These are phyloP conservation scores for Chalaropsis thielavioides DNA, from an alignment of 2,329 filamentous ascomycete genomes.

Conservation along the genomic window DNA sequence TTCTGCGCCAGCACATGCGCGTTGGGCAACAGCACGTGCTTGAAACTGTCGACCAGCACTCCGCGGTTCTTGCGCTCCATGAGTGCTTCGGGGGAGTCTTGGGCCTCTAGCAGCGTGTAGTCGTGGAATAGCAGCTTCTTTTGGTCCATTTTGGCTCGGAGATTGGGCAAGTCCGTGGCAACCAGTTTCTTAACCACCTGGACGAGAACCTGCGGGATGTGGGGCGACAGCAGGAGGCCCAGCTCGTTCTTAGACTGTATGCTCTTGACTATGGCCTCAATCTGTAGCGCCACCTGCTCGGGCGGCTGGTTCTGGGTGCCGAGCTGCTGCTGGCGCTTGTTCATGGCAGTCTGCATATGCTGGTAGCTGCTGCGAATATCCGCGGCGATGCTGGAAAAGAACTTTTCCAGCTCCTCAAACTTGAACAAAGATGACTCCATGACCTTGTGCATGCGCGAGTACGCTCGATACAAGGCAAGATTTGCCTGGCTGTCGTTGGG, in stretches of 20 bases:
- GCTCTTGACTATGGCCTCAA: slow-evolving; percentile 32
- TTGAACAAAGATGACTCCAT: slow-evolving; percentile 40
- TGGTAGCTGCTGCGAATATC: slow-evolving; percentile 35
- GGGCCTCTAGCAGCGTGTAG: slow-evolving; percentile 53
- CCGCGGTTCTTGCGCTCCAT: slow-evolving; percentile 26
- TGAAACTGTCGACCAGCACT: slow-evolving; percentile 41
- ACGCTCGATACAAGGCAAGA: slow-evolving; percentile 41
- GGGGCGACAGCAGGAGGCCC: slow-evolving; percentile 35
- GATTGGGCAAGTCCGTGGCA: slow-evolving; percentile 39
- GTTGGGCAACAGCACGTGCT: slow-evolving; percentile 37
- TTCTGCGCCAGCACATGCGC: slow-evolving; percentile 17
- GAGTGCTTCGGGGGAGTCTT: slow-evolving; percentile 37
- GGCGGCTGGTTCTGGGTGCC: slow-evolving; percentile 17
- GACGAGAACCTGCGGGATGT: slow-evolving; percentile 34
- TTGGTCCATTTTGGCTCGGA: slow-evolving; percentile 47
- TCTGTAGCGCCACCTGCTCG: slow-evolving; percentile 26
- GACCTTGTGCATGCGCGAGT: slow-evolving; percentile 39
- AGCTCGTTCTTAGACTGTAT: slow-evolving; percentile 38
- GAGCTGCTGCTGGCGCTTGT: slow-evolving; percentile 1
- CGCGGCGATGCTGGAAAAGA: slow-evolving; percentile 36
- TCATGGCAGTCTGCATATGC: slow-evolving; percentile 13
- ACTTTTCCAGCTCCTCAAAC: slow-evolving; percentile 46
- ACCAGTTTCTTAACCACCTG: slow-evolving; percentile 53
- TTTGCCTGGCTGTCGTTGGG: slow-evolving; percentile 32
- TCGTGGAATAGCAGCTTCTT: slow-evolving; percentile 59